These are phyloP conservation scores for Amaranthus palmeri DNA, from an alignment of 148 eudicot genomes.

Conservation along the genomic window DNA sequence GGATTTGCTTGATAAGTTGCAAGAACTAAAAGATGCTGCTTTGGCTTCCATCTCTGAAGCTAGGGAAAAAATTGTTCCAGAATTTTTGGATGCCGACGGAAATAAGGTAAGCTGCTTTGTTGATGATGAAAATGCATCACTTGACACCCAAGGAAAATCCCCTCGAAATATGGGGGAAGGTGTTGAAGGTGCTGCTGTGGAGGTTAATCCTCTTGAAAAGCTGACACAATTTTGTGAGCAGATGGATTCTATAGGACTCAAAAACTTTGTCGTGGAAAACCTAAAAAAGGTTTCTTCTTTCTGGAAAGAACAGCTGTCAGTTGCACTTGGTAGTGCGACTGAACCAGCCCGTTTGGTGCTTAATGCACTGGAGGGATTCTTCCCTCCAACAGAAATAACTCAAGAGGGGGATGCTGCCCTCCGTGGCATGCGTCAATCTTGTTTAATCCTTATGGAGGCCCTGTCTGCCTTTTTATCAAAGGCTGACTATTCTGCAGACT, in stretches of 20 bases:
- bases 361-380: slow-evolving; percentile 56
- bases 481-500: slow-evolving; percentile 40
- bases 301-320: slow-evolving; percentile 37
- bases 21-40: slow-evolving; percentile 64
- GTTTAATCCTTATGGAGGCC: slow-evolving; percentile 54
- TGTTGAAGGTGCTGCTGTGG: slow-evolving; percentile 35
- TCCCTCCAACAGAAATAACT: slow-evolving; percentile 39
- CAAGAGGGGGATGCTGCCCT: slow-evolving; percentile 29
- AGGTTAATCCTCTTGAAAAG: slow-evolving; percentile 50
- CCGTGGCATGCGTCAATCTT: slow-evolving; percentile 47
- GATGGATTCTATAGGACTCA: slow-evolving; percentile 64
- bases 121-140: slow-evolving; percentile 39
- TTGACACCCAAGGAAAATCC: slow-evolving; percentile 31
- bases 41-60: slow-evolving; percentile 51
- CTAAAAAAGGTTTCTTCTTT: slow-evolving; percentile 30
- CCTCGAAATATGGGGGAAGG: slow-evolving; percentile 33
- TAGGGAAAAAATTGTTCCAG: slow-evolving; percentile 27
- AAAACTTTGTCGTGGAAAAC: slow-evolving; percentile 42
- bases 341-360: slow-evolving; percentile 57
- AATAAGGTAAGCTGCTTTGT: slow-evolving; percentile 51
- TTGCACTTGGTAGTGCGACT: slow-evolving; percentile 50
- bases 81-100: slow-evolving; percentile 28
- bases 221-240: slow-evolving; percentile 54
- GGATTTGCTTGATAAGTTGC: slow-evolving; percentile 45
- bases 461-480: slow-evolving; percentile 55